These are phyloP conservation scores for Piper longum DNA, from an alignment of 164 flowering plant genomes.

Conservation along the genomic window DNA sequence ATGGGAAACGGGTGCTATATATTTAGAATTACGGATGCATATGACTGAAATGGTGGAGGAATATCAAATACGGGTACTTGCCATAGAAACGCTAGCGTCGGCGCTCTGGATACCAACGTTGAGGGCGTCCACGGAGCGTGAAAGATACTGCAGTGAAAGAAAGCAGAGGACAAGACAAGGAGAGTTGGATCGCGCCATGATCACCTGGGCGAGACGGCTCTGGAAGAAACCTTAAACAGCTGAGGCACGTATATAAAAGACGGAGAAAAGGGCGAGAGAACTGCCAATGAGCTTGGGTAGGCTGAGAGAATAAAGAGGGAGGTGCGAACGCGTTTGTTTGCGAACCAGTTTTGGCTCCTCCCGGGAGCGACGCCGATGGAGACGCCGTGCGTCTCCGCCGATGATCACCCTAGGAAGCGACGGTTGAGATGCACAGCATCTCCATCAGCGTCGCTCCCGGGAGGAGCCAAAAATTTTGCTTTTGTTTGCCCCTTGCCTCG, in stretches of 20 bases:
- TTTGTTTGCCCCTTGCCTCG: conserved; percentile 29
- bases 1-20: background rate
- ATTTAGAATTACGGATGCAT: background rate
- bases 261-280: no score
- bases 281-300: no score
- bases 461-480: no score
- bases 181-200: conserved; percentile 11
- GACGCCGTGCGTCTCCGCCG: no score
- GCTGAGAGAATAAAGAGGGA: background rate
- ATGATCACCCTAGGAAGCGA: no score
- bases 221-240: conserved; percentile 12
- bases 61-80: conserved; percentile 1
- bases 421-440: no score
- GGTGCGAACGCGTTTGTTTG: conserved; percentile 15
- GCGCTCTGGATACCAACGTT: conserved; percentile 35
- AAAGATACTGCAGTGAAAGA: conserved; percentile 7
- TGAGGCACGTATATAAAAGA: conserved; percentile 8
- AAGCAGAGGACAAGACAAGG: conserved; percentile 3
- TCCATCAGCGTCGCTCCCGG: no score
- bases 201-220: background rate
- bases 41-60: no score
- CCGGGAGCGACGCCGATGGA: no score
- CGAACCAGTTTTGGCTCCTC: no score
- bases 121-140: conserved; percentile 22
- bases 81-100: conserved; percentile 20